Base-by-base conservation (phyloP, 352 stramenopile species). In the Pelagophyceae sp. region DNA sequence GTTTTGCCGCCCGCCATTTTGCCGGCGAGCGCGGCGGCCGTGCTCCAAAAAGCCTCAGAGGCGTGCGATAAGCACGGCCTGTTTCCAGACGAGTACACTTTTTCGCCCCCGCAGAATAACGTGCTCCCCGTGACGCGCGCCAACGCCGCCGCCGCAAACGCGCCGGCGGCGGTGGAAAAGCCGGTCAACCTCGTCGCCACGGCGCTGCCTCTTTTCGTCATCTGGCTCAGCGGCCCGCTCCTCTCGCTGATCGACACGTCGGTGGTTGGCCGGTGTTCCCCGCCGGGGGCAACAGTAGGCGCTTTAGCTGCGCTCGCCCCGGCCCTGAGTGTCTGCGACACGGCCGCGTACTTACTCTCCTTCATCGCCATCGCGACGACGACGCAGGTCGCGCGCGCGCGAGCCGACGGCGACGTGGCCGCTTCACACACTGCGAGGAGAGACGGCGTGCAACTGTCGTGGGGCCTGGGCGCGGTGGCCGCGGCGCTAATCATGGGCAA, bases 331-430 rank as follows among this genome's bases (percentile, higher is more conserved):
- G 37, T 83, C 5, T 81, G 77, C 74, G 82, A 85, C 50, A 80
- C 60, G 33, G 75, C 83, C 19, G 67, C 81, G 5, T 85, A 82
- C 67, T 65, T 81, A 54, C 80, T 75, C 63, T 78, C 77, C 19
- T 85, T 85, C 67, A 29, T 85, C 51, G 79, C 76, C 23, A 78
- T 85, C 32, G 82, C 78, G 51, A 83, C 79, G n/a, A 85, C 82
- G 27, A 83, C 80, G 35, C 67, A 81, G 20, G 78, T 83, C 32
- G 78, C 82, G n/a, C 77, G 72, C 27, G 80, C 82, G 6, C 38
- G 82, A n/a, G 80, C 80, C 61, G 72, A 80, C 37, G 51, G 76
- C 29, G 81, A 85, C 76, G 50, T 54, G 38, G 54, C 33, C 15
- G 72, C 80, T 50, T 78, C 74, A n/a, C 71, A 82, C n/a, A 79